These are phyloP conservation scores for Nitzschia palea DNA, from an alignment of 108 stramenopile genomes.

Conservation along the genomic window DNA sequence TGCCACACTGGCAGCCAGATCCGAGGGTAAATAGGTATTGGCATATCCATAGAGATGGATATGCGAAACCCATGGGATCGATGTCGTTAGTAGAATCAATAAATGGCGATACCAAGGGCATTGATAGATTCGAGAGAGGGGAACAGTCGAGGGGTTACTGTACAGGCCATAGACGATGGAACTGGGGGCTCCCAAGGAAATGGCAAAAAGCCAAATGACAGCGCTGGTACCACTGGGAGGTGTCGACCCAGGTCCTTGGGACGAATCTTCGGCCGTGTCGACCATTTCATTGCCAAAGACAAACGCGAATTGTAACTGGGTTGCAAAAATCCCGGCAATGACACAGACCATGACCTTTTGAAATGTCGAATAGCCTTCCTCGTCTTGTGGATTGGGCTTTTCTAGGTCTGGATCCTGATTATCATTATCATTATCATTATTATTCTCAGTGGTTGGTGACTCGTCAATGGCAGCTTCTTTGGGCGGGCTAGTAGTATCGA, in stretches of 20 bases:
- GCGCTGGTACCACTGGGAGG: conserved; percentile 16
- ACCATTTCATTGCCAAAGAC: conserved; percentile 24
- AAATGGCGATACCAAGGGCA: conserved; percentile 18
- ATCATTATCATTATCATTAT: neutral
- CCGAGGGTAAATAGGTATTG: conserved; percentile 5
- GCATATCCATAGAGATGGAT: conserved; percentile 25
- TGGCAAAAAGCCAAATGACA: conserved; percentile 25
- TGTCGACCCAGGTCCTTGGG: conserved; percentile 12
- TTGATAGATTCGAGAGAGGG: neutral
- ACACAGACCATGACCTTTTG: conserved; percentile 20
- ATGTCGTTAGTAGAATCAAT: conserved; percentile 3
- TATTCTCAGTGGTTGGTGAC: neutral
- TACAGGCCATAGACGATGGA: conserved; percentile 20
- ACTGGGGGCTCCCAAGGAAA: conserved; percentile 8
- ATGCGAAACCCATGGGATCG: conserved; percentile 13
- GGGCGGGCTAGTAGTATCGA: too few species aligned
- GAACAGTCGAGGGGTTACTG: conserved; percentile 1
- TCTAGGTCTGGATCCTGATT: neutral
- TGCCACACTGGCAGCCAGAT: conserved; percentile 15
- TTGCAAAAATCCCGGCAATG: conserved; percentile 14
- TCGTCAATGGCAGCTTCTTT: too few species aligned
- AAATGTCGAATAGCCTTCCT: neutral
- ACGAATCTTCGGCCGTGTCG: neutral
- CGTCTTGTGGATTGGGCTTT: neutral
- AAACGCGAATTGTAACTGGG: conserved; percentile 28